These are phyloP conservation scores for Scenedesmus sp. DNA, from an alignment of 163 green algal genomes.

Conservation along the genomic window DNA sequence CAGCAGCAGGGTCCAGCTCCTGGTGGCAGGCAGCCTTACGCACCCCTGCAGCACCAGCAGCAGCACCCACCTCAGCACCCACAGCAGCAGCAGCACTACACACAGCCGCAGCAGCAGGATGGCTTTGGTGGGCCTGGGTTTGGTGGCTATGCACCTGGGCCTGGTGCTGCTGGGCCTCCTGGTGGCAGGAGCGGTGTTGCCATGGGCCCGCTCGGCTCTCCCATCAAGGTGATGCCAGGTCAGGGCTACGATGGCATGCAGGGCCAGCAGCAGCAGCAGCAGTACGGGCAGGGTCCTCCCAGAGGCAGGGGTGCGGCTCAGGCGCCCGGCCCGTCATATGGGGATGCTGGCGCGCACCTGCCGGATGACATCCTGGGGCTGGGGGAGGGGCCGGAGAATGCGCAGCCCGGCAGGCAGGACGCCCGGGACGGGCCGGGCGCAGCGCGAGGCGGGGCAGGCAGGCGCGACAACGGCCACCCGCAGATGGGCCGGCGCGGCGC, in stretches of 20 bases:
- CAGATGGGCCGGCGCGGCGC: neutral
- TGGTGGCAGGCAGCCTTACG: neutral
- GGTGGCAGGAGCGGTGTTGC: neutral
- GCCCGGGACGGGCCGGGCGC: slow-evolving; percentile 1
- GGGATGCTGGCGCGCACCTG: slow-evolving; percentile 19
- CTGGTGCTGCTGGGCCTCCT: neutral
- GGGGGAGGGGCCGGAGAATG: neutral
- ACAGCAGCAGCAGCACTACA: slow-evolving; percentile 8
- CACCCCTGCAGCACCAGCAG: neutral
- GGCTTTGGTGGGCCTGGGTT: neutral
- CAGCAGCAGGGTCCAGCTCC: neutral
- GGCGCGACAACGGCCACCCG: neutral
- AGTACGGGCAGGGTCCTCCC: neutral
- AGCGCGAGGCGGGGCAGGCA: neutral
- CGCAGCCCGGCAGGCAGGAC: neutral
- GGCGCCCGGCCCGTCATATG: neutral
- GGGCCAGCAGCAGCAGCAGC: slow-evolving; percentile 18
- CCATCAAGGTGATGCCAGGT: slow-evolving; percentile 25
- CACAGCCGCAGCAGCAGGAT: slow-evolving; percentile 14
- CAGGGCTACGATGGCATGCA: slow-evolving; percentile 17
- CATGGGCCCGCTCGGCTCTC: slow-evolving; percentile 21
- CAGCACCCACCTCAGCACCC: too few species aligned
- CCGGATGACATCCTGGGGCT: slow-evolving; percentile 52
- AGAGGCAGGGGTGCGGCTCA: neutral
- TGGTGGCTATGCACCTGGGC: neutral